These are phyloP conservation scores for Penicillium lividum DNA, from an alignment of 495 filamentous ascomycete species.

Conservation along the genomic window DNA sequence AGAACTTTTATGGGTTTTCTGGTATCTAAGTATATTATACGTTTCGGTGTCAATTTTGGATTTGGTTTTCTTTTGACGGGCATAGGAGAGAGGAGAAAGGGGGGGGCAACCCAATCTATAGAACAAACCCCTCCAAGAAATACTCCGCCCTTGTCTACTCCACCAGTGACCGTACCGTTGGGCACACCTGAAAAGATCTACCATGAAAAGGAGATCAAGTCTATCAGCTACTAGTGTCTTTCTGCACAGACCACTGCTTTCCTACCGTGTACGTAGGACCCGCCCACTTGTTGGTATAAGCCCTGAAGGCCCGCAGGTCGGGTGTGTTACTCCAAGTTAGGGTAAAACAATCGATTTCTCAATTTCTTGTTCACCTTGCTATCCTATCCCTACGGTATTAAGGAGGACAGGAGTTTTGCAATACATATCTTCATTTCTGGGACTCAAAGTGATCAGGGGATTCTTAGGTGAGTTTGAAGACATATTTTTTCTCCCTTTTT, in stretches of 20 bases:
- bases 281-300: conserved; percentile 31
- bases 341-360: not conserved
- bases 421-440: too few relatives aligned
- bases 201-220: conserved; percentile 43
- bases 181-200: conserved; percentile 33
- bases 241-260: conserved; percentile 43
- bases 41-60: not conserved
- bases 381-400: not conserved
- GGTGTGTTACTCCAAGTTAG: conserved; percentile 13
- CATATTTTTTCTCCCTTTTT: not conserved
- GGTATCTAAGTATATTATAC: not conserved
- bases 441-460: too few relatives aligned
- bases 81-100: not conserved
- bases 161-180: conserved; percentile 14
- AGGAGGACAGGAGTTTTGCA: too few relatives aligned
- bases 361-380: not conserved
- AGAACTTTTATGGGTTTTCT: not conserved
- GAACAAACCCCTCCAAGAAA: conserved; percentile 7
- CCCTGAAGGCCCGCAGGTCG: conserved; percentile 29
- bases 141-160: conserved; percentile 10
- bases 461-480: not conserved
- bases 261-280: conserved; percentile 14
- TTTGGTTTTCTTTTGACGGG: not conserved
- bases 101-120: not conserved
- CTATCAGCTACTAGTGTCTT: conserved; percentile 44